phyloP scores from a whole-genome alignment of 176 grass and related monocot species.

The Ampelocalamus luodianensis region DNA sequence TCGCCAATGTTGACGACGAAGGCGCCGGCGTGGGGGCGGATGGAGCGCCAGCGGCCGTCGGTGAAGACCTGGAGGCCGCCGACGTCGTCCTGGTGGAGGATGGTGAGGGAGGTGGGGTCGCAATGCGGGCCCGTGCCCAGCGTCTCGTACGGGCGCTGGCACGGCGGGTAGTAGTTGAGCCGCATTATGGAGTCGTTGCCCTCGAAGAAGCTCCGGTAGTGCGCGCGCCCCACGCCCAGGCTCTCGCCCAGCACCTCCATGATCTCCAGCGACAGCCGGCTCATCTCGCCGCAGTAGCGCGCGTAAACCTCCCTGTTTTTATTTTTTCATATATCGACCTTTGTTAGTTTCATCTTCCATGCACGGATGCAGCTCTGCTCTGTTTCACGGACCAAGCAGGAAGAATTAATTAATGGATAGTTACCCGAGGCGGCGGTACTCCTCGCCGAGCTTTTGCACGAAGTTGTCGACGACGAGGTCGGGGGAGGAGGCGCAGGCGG shows the following conservation, averaged over 20 bases:
- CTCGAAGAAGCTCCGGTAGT: slow-evolving; percentile 78
- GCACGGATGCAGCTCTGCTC: neutral
- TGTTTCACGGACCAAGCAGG: neutral
- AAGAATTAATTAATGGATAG: neutral
- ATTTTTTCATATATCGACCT: neutral
- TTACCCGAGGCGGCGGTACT: slow-evolving; percentile 59
- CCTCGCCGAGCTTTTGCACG: slow-evolving; percentile 56
- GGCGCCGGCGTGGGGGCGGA: slow-evolving; percentile 47
- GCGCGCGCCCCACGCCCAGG: slow-evolving; percentile 49
- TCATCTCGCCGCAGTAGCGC: slow-evolving; percentile 79
- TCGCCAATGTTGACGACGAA: slow-evolving; percentile 93
- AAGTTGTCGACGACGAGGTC: slow-evolving; percentile 63
- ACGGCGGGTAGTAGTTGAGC: slow-evolving; percentile 95
- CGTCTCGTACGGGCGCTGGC: slow-evolving; percentile 73
- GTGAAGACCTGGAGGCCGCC: slow-evolving; percentile 76
- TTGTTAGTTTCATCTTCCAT: neutral
- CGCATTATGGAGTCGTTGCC: slow-evolving; percentile 88
- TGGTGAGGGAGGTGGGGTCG: slow-evolving; percentile 92
- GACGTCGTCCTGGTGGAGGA: slow-evolving; percentile 95
- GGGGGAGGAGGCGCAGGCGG: neutral
- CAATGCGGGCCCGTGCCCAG: slow-evolving; percentile 87
- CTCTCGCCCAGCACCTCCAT: slow-evolving; percentile 85
- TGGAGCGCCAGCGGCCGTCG: slow-evolving; percentile 55
- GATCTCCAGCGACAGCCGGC: slow-evolving; percentile 71
- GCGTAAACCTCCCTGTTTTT: slow-evolving; percentile 64